Evolutionary conservation across 495 filamentous ascomycete genomes (phyloP).

Genomic region (Corynascus novoguineensis): DNA sequence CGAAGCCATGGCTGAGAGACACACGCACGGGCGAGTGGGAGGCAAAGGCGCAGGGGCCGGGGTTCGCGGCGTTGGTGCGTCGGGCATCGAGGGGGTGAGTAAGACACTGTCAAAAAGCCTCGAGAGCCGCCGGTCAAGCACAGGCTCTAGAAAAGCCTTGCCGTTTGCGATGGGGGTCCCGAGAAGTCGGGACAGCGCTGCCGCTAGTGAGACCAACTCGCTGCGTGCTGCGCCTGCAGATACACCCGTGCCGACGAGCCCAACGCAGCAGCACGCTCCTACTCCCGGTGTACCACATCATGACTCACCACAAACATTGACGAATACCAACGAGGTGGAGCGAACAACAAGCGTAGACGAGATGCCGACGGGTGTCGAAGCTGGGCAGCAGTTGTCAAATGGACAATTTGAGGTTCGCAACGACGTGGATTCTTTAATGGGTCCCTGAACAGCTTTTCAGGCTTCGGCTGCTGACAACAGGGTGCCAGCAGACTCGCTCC

Average conservation of each 20-base stretch:
- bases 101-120: conserved; percentile 80
- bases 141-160: conserved; percentile 64
- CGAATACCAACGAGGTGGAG: conserved; percentile 2
- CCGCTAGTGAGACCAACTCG: conserved; percentile 48
- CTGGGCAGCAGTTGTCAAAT: conserved; percentile 15
- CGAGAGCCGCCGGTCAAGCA: conserved; percentile 83
- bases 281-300: neutral
- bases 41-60: conserved; percentile 46
- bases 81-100: conserved; percentile 61
- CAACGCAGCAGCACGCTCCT: conserved; percentile 26
- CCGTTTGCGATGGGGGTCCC: conserved; percentile 40
- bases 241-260: conserved; percentile 34
- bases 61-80: conserved; percentile 31
- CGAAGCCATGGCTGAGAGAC: conserved; percentile 60
- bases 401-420: conserved; percentile 31
- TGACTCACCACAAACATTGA: conserved; percentile 3
- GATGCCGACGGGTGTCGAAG: conserved; percentile 4
- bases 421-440: conserved; percentile 31
- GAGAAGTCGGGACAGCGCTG: conserved; percentile 38
- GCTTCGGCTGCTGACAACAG: conserved; percentile 20
- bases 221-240: conserved; percentile 37
- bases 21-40: conserved; percentile 46
- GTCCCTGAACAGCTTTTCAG: conserved; percentile 18
- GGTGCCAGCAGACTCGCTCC: conserved; percentile 17
- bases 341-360: neutral